Base-by-base conservation (phyloP, 176 grass and related monocot genomes). In the Carex littledalei region DNA sequence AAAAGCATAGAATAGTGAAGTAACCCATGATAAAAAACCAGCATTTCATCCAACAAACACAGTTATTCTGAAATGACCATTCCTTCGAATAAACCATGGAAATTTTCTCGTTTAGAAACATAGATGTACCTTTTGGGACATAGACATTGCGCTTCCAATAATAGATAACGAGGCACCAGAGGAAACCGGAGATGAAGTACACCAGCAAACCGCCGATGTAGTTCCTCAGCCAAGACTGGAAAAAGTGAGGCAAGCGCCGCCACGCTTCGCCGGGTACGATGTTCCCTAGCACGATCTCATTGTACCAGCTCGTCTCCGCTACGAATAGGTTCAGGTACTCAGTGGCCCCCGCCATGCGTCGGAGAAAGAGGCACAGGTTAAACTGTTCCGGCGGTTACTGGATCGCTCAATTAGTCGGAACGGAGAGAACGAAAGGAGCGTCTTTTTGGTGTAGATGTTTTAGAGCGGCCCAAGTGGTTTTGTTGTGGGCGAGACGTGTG, bases 161-260 rank as follows among this genome's bases (percentile, higher is more conserved):
- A 88, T 98, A 95, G 83, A 98, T 95, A 64, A 94, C 86, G 89
- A 91, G 87, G 88, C 96, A 98, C 96, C 96, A 98, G 75, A 98
- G 89, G 81, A 98, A 95, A 3, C 91, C 89, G 4, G 93, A 94
- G 66, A 91, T 12, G 90, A 87, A 90, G 84, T 98, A 98, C 81
- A 99, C 18, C 26, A 92, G 32, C 50, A 83, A 88, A 1, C 88
- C 97, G 47, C 93, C 90, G 37, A 96, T 12, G 84, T 91, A 92
- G 90, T 99, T 99, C 71, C 97, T 90, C 50, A 99, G 87, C 97
- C 97, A 99, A 17, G 97, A 95, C 85, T 89, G 97, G 24, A 95
- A 18, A 43, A 89, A 85, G 63, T 92, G 91, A 29, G 93, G 93
- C 78, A 98, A 86, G 22, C 75, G 88, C 69, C 88, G 91, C 93